Conservation (phyloP, 1,139 yeast species). For the Candida tetrigidarum region DNA sequence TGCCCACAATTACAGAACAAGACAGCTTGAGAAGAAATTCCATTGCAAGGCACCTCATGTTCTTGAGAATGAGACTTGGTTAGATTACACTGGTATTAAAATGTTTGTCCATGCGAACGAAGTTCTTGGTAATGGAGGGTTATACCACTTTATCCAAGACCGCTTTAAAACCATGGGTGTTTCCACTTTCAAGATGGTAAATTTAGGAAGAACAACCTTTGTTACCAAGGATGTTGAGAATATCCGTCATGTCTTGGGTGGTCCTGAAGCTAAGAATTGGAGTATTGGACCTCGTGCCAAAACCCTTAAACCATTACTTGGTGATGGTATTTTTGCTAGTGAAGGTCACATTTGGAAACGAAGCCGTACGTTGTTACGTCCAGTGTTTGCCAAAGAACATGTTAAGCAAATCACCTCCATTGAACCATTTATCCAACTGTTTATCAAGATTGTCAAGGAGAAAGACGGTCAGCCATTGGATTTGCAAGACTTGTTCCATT, state of each 20-base stretch:
- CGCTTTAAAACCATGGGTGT: background rate
- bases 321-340: slow-evolving; percentile 57
- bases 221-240: slow-evolving; percentile 29
- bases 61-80: background rate
- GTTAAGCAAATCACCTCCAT: slow-evolving; percentile 48
- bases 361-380: slow-evolving; percentile 54
- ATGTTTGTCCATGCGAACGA: background rate
- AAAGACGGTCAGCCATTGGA: slow-evolving; percentile 29
- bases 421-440: slow-evolving; percentile 42
- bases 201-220: slow-evolving; percentile 8
- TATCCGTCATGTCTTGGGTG: slow-evolving; percentile 34
- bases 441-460: slow-evolving; percentile 32
- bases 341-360: slow-evolving; percentile 59
- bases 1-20: background rate
- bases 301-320: slow-evolving; percentile 45
- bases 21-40: background rate
- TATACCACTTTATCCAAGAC: background rate
- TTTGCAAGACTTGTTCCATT: slow-evolving; percentile 35
- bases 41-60: background rate
- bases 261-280: slow-evolving; percentile 46
- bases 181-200: slow-evolving; percentile 6
- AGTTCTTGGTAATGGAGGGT: background rate
- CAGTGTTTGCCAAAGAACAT: slow-evolving; percentile 56
- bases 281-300: slow-evolving; percentile 45
- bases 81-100: background rate